These are phyloP conservation scores for Stachybotrys chlorohalonatus DNA, from an alignment of 2,329 filamentous ascomycete genomes.

Conservation along the genomic window DNA sequence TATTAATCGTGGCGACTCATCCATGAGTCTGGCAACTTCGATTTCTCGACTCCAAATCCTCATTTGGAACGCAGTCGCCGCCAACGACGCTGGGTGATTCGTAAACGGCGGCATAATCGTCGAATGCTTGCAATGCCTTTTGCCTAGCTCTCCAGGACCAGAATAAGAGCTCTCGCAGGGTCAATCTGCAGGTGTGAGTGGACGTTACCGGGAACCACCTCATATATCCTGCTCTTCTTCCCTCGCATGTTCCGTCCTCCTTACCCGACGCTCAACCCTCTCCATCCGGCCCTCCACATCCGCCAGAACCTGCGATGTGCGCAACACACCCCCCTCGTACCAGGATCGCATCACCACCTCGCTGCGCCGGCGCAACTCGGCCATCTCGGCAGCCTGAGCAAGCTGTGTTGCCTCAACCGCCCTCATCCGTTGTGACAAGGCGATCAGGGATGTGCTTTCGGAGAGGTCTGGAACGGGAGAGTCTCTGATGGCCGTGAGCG, in stretches of 20 bases:
- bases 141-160: neutral
- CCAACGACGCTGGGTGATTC: no score
- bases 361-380: conserved; percentile 53
- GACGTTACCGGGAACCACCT: conserved; percentile 1
- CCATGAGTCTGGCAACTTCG: no score
- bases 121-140: neutral
- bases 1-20: neutral
- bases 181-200: neutral
- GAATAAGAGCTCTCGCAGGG: neutral
- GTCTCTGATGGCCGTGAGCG: conserved; percentile 47
- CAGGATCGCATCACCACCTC: conserved; percentile 56
- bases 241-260: conserved; percentile 52
- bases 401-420: conserved; percentile 51
- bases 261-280: conserved; percentile 54
- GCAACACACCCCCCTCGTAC: conserved; percentile 65
- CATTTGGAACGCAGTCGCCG: no score
- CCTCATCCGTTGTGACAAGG: conserved; percentile 52
- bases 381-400: conserved; percentile 53
- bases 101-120: neutral
- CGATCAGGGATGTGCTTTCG: conserved; percentile 46
- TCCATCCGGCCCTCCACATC: conserved; percentile 61
- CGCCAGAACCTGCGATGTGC: conserved; percentile 59
- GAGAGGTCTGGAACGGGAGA: conserved; percentile 47
- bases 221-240: conserved; percentile 35
- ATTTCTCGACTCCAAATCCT: no score